Evolutionary conservation across 139 green algal species (phyloP), one percentile per base, ranked within the genome.

Genomic region (Chlamydomonas asymmetrica): DNA sequence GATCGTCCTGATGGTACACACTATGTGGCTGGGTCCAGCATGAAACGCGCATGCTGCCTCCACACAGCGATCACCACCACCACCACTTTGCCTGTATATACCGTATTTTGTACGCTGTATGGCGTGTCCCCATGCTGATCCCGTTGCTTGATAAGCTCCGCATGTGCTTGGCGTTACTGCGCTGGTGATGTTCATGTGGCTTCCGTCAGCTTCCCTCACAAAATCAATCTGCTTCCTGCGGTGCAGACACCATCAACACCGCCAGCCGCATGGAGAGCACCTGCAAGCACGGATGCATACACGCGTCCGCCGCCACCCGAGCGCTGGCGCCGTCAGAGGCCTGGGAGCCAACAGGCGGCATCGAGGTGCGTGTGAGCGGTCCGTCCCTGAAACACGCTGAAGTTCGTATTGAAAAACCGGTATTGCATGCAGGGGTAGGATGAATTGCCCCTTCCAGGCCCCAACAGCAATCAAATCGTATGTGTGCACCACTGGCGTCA

Each of bases 211-310:
- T n/a, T n/a, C n/a, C n/a, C 22, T 32, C 5, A 31, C 29, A 32
- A 6, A 8, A 25, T 32, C 59, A 6, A 25, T 23, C 37, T 59
- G 41, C 27, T 79, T 18, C 3, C 63, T 59, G n/a, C 54, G 3
- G 8, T 49, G 54, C 29, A 25, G 82, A 85, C 71, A 84, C 82
- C 31, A 80, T 90, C 63, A 90, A 90, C 78, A 87, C 80, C 22
- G 82, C 82, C 23, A 78, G 63, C 60, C 67, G 85, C 40, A 90
- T 90, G 84, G 84, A 90, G 76, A 63, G 31, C 70, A 89, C 73
- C n/a, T 74, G 77, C 31, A 65, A 71, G 20, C 60, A 78, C 48
- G 79, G 78, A 52, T 45, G 63, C 10, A 82, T 88, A 39, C 83
- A 87, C 62, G 63, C 79, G 16, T 74, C 63, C 0, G 59, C 57